These are phyloP conservation scores for Ligustrum vulgare DNA, from an alignment of 257 asterid species.

Conservation along the genomic window DNA sequence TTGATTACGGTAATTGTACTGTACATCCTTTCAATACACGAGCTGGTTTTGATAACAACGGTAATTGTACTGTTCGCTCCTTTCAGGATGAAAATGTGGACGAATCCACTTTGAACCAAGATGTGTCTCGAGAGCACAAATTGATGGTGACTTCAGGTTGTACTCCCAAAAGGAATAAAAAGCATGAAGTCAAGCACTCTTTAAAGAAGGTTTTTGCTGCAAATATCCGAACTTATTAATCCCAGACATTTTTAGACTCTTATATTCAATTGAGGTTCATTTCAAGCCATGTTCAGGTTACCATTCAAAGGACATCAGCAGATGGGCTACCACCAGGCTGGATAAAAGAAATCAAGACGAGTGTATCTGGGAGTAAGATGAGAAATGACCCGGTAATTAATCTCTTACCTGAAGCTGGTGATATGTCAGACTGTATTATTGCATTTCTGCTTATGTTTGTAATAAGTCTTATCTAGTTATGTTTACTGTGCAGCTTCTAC, in stretches of 20 bases:
- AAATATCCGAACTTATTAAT: slow-evolving; percentile 18
- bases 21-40: too few species aligned
- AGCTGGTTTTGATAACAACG: not conserved
- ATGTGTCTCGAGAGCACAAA: slow-evolving; percentile 18
- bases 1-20: too few species aligned
- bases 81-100: slow-evolving; percentile 32
- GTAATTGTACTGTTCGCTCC: not conserved
- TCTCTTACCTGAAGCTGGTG: slow-evolving; percentile 6
- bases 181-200: not conserved
- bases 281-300: slow-evolving; percentile 29
- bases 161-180: slow-evolving; percentile 24
- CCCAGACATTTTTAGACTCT: slow-evolving; percentile 17
- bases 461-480: not conserved
- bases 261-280: not conserved
- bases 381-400: slow-evolving; percentile 61
- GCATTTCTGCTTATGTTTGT: slow-evolving; percentile 7
- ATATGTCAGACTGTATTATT: not conserved
- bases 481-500: not conserved
- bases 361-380: slow-evolving; percentile 35
- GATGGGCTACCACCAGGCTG: slow-evolving; percentile 76
- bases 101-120: slow-evolving; percentile 16
- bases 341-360: slow-evolving; percentile 55
- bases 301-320: slow-evolving; percentile 24
- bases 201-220: slow-evolving; percentile 37
- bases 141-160: slow-evolving; percentile 20